Conservation (phyloP, 768 basidiomycete genomes). For the Amylocystis lapponica region DNA sequence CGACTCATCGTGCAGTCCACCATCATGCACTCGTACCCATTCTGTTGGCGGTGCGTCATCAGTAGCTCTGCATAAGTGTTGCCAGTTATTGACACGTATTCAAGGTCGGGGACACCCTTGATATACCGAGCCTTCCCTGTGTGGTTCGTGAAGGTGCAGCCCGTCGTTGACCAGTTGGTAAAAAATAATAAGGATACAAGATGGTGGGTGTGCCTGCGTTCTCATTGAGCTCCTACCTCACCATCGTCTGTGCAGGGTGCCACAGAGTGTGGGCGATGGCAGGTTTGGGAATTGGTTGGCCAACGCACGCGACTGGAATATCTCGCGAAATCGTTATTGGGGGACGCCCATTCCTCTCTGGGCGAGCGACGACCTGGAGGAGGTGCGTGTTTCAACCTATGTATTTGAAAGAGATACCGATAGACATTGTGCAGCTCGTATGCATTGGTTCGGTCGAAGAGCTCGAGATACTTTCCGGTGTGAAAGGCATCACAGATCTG, state of each 20-base stretch:
- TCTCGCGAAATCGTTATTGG: slow-evolving; percentile 99
- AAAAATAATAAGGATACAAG: slow-evolving; percentile 85
- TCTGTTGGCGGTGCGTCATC: slow-evolving; percentile 81
- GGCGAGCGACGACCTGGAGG: slow-evolving; percentile 89
- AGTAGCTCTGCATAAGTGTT: background rate
- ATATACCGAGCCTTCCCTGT: slow-evolving; percentile 94
- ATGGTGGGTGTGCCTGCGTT: slow-evolving; percentile 57
- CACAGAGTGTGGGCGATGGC: slow-evolving; percentile 82
- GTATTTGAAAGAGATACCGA: background rate
- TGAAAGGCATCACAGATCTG: slow-evolving; percentile 78
- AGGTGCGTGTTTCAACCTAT: slow-evolving; percentile 41
- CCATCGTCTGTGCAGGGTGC: slow-evolving; percentile 61
- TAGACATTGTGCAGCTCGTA: slow-evolving; percentile 49
- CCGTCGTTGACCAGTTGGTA: slow-evolving; percentile 81
- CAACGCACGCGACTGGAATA: slow-evolving; percentile 98
- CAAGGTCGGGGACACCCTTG: slow-evolving; percentile 88
- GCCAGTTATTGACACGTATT: background rate
- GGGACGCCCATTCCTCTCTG: slow-evolving; percentile 97
- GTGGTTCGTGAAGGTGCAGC: slow-evolving; percentile 92
- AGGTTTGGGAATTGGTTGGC: slow-evolving; percentile 97
- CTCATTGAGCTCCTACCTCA: background rate
- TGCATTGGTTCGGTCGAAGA: slow-evolving; percentile 86
- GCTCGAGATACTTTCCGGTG: slow-evolving; percentile 81
- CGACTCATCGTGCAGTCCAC: slow-evolving; percentile 85
- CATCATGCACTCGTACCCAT: slow-evolving; percentile 89